Evolutionary conservation across 768 basidiomycete species (phyloP).

Genomic region (Boletus sensibilis): DNA sequence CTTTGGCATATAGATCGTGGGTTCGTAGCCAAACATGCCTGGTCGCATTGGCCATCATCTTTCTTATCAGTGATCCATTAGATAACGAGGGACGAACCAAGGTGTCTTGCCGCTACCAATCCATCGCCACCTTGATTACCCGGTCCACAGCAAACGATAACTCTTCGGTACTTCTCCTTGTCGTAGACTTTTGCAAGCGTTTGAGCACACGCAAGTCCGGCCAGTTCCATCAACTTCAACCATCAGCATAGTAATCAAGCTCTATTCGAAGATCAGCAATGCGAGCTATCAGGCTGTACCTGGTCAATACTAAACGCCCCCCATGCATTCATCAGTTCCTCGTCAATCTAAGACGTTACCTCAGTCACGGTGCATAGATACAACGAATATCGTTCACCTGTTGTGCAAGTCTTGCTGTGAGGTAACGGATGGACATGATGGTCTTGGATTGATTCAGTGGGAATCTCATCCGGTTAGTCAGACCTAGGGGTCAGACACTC

Average conservation of each 20-base stretch:
- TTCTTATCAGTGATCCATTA: background rate
- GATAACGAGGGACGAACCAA: conserved; percentile 50
- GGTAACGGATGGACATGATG: conserved; percentile 58
- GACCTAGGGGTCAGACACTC: background rate
- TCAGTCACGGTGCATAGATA: background rate
- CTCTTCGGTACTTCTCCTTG: conserved; percentile 63
- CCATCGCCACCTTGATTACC: conserved; percentile 99
- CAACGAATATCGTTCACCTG: conserved; percentile 45
- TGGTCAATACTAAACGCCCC: conserved; percentile 96
- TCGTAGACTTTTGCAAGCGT: conserved; percentile 76
- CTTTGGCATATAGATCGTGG: conserved; percentile 93
- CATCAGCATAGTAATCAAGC: background rate
- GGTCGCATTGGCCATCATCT: background rate
- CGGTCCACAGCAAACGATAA: conserved; percentile 95
- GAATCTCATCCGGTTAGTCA: background rate
- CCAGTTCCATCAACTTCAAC: conserved; percentile 88
- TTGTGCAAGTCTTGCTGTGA: conserved; percentile 72
- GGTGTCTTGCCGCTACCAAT: conserved; percentile 91
- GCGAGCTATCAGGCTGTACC: conserved; percentile 40
- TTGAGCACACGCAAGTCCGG: conserved; percentile 92
- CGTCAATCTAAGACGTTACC: conserved; percentile 68
- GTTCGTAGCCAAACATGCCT: conserved; percentile 92
- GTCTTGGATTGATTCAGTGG: background rate
- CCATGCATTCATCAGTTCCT: conserved; percentile 84
- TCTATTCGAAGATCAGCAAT: background rate